Base-by-base conservation (phyloP, 768 basidiomycete genomes). In the Lyophyllum decastes region DNA sequence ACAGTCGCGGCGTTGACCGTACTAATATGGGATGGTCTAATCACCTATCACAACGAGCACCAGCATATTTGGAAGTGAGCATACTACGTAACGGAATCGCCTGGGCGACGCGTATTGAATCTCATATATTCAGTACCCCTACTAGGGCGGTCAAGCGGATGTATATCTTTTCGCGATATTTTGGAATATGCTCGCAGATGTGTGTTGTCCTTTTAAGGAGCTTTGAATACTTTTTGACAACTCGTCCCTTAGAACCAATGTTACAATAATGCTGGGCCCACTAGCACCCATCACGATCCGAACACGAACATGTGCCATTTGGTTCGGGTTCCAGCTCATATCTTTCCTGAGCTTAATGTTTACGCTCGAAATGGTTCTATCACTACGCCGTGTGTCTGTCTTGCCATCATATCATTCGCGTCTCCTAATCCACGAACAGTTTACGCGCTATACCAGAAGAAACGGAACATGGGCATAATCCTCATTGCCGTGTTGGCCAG, bases 101-200 rank as follows among this genome's bases (percentile, higher is more conserved):
- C 34, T 6, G 22, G 4, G 16, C 30, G n/a, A 30, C 24, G 44
- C 16, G 4, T 26, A 16, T 52, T 24, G 12, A 35, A 11, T 26
- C 22, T 26, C 2, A 3, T 50, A 5, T 26, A 1, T 21, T 19
- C n/a, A 27, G 22, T 49, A 45, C 44, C 25, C 52, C n/a, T 27
- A 38, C 9, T 45, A 27, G 48, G 11, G 40, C 26, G 9, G 59
- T 63, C 19, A 63, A 63, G 30, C 40, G 59, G 44, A 7, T 58
- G 30, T 63, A 63, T 34, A 19, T 63, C 4, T 58, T 60, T 47
- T 40, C 59, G 11, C 45, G 62, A 49, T 63, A 63, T 45, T 54
- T 54, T 33, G 25, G 47, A 9, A 51, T 60, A 11, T 12, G 19
- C 12, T 48, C 34, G 0, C 56, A 63, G 27, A 49, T 58, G 62